Evolutionary conservation across 371 early-diverging fungal genomes (phyloP), one percentile per base, ranked within the genome.

Genomic region (Zychaea mexicana): DNA sequence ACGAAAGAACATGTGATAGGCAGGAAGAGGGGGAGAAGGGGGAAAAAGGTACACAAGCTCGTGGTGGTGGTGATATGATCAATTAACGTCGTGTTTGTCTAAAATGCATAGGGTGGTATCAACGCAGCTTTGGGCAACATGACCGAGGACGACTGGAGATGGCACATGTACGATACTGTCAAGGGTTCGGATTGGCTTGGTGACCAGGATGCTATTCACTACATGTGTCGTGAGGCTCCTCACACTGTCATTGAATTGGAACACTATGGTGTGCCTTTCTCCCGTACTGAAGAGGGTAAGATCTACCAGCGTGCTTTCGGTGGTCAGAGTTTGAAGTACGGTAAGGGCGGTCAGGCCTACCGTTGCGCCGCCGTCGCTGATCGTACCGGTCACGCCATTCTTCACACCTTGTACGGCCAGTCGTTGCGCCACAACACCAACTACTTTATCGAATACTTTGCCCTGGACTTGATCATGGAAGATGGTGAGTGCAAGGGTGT

Each of bases 91-190:
- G 45, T n/a, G 26, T 17, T 38, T 47, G 12, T 55, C 26, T 27
- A 6, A 53, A 19, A n/a, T 26, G 32, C 4, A 38, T 67, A 90
- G 91, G 99, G 99, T 71, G 99, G 99, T 73, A 94, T 98, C 81
- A 98, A 98, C 79, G 99, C 99, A 69, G 99, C 98, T 56, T 90
- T 98, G 38, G 98, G 98, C 52, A 98, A 98, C 83, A 98, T 98
- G 98, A 89, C 93, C 63, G 94, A 96, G 81, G 98, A 98, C 76
- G 99, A 98, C 84, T 98, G 98, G 98, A 89, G 98, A 79, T 98
- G 98, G 98, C 98, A 97, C 78, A 96, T 96, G 97, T 98, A 97
- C 77, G 98, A 98, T 71, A 98, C 98, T 24, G 97, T 98, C 65
- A 98, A 98, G 85, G 98, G 98, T 54, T 91, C 92, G 62, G 98